These are phyloP conservation scores for Salicornia ramosissima DNA, from an alignment of 148 eudicot species.

Conservation along the genomic window DNA sequence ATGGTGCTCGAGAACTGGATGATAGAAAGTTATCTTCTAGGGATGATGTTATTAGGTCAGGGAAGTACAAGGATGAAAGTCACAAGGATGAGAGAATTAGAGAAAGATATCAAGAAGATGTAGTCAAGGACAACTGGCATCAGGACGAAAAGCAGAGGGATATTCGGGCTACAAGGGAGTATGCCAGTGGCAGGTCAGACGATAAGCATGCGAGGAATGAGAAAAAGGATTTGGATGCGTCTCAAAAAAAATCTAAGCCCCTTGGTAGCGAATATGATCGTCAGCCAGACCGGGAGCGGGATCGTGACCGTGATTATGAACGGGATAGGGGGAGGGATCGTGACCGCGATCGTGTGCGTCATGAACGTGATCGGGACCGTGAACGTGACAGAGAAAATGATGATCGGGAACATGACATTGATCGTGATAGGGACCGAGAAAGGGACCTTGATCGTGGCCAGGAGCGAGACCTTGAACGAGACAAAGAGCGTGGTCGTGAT, in stretches of 20 bases:
- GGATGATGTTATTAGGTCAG: slow-evolving; percentile 52
- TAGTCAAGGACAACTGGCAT: slow-evolving; percentile 40
- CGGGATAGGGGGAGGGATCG: slow-evolving; percentile 24
- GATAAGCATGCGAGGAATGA: slow-evolving; percentile 60
- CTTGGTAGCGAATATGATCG: slow-evolving; percentile 31
- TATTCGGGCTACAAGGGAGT: slow-evolving; percentile 44
- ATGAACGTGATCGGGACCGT: slow-evolving; percentile 24
- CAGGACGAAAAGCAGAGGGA: slow-evolving; percentile 59
- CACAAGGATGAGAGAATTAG: slow-evolving; percentile 49
- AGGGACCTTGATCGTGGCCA: slow-evolving; percentile 30
- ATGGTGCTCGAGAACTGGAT: slow-evolving; percentile 44
- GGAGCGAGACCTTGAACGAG: slow-evolving; percentile 28
- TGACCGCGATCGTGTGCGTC: slow-evolving; percentile 33
- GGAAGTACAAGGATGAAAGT: slow-evolving; percentile 50
- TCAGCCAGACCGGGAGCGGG: slow-evolving; percentile 22
- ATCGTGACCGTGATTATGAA: slow-evolving; percentile 37
- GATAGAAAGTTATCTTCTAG: slow-evolving; percentile 51
- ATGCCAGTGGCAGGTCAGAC: slow-evolving; percentile 46
- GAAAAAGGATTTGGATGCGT: slow-evolving; percentile 40
- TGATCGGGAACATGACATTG: slow-evolving; percentile 27
- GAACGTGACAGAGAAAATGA: slow-evolving; percentile 21
- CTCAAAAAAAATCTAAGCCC: slow-evolving; percentile 45
- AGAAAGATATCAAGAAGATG: slow-evolving; percentile 44
- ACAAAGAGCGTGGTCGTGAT: slow-evolving; percentile 24
- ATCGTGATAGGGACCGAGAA: slow-evolving; percentile 40